Conservation (phyloP, 2,329 filamentous ascomycete genomes). For the Hortaea sp. region DNA sequence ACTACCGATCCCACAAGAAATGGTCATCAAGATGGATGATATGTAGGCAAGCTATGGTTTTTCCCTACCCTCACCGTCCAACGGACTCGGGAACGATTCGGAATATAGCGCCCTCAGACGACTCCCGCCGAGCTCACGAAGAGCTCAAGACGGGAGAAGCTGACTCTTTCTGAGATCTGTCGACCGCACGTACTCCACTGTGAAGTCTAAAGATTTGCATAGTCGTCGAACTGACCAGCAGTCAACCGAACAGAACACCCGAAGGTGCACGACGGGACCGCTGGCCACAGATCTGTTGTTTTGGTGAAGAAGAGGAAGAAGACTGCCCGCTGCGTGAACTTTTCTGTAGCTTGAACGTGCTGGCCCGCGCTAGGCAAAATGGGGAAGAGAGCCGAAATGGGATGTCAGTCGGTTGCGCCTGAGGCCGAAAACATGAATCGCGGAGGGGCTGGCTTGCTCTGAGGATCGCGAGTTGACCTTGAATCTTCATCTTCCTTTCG, state of each 20-base stretch:
- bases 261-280: constrained; percentile 51
- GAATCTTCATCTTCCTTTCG: no score
- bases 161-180: constrained; percentile 79
- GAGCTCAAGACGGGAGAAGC: constrained; percentile 38
- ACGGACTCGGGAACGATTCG: constrained; percentile 80
- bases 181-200: constrained; percentile 58
- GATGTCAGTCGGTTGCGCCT: not conserved
- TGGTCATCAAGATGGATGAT: not conserved
- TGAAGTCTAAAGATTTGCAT: constrained; percentile 40
- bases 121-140: constrained; percentile 56
- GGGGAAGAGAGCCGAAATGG: not conserved
- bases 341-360: not conserved
- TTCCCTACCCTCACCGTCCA: constrained; percentile 79
- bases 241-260: constrained; percentile 58
- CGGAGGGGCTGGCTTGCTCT: no score
- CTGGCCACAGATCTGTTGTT: constrained; percentile 73
- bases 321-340: not conserved
- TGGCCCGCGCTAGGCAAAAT: not conserved
- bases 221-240: constrained; percentile 72
- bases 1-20: no score
- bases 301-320: not conserved
- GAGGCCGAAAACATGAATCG: no score
- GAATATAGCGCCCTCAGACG: constrained; percentile 68
- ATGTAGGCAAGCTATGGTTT: constrained; percentile 15
- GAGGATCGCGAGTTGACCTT: no score